Conservation (phyloP, 768 basidiomycete species). For the Auricularia cornea region DNA sequence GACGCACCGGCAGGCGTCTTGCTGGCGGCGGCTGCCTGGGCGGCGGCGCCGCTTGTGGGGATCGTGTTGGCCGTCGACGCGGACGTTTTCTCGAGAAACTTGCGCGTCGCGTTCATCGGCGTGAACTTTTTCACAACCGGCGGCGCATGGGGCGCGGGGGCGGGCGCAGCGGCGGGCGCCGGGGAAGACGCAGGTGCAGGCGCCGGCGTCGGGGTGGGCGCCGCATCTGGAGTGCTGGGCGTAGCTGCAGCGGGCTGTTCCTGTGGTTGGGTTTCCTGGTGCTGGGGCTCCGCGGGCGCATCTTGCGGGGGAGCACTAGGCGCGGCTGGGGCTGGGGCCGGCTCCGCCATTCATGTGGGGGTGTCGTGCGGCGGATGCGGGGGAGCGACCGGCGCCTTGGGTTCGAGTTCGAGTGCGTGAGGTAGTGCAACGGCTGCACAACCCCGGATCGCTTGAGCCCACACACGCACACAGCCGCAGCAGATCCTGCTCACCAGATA, state of each 20-base stretch:
- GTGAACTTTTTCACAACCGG: constrained; percentile 78
- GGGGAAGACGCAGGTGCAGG: constrained; percentile 18
- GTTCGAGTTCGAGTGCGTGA: not conserved
- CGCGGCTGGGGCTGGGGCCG: not conserved
- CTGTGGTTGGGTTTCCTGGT: not conserved
- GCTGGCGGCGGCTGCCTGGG: constrained; percentile 29
- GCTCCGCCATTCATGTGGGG: not conserved
- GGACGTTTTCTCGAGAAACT: constrained; percentile 87
- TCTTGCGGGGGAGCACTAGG: not conserved
- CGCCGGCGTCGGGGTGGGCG: not conserved
- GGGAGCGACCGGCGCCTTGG: not conserved
- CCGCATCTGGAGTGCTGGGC: no score
- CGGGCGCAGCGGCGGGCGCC: not conserved
- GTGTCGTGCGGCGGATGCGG: not conserved
- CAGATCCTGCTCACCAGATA: not conserved
- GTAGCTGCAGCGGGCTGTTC: no score
- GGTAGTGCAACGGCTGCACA: not conserved
- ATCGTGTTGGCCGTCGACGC: constrained; percentile 31
- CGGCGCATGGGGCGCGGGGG: constrained; percentile 14
- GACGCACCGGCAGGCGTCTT: constrained; percentile 18
- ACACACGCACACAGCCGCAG: not conserved
- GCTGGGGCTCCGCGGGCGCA: not conserved
- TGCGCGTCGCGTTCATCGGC: constrained; percentile 91
- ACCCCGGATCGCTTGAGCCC: not conserved
- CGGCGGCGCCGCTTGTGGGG: constrained; percentile 23